A percentile compares a stretch with the other conserved stretches of the same genome.
These are phyloP conservation scores for Paracoccidioides brasiliensis DNA, from an alignment of 2,329 filamentous ascomycete species.

Conservation along the genomic window DNA sequence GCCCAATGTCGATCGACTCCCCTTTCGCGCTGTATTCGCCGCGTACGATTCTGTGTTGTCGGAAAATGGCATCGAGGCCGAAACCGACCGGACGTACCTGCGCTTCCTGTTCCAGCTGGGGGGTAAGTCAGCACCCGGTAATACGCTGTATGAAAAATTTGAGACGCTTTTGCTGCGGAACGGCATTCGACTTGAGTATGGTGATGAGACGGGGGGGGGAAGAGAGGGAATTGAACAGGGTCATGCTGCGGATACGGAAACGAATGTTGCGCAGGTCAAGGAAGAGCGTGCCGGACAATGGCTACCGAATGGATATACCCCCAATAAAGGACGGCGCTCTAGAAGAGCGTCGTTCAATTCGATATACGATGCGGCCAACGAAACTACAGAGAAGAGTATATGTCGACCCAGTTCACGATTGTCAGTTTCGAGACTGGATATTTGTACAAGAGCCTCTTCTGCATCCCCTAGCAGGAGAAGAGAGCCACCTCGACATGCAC, in stretches of 20 bases:
- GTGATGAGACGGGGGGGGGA: slow-evolving; percentile 19
- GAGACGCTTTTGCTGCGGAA: slow-evolving; percentile 52
- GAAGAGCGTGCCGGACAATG: slow-evolving; percentile 6
- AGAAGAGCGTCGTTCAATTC: slow-evolving; percentile 44
- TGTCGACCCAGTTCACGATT: slow-evolving; percentile 31
- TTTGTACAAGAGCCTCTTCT: slow-evolving; percentile 11
- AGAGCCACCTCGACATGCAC: slow-evolving; percentile 17
- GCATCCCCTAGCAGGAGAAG: background rate
- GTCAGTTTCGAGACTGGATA: slow-evolving; percentile 30
- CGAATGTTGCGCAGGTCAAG: slow-evolving; percentile 9
- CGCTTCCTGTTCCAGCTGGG: slow-evolving; percentile 70
- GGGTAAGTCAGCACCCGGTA: slow-evolving; percentile 41
- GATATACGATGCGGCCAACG: slow-evolving; percentile 38
- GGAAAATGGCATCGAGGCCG: slow-evolving; percentile 54
- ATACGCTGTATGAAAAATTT: slow-evolving; percentile 56
- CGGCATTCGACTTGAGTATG: slow-evolving; percentile 58
- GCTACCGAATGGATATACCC: slow-evolving; percentile 17
- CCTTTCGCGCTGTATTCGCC: slow-evolving; percentile 65
- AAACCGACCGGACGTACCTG: slow-evolving; percentile 62
- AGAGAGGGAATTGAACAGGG: background rate
- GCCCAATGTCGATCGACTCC: slow-evolving; percentile 49
- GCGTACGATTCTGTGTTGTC: slow-evolving; percentile 69
- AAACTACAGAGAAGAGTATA: slow-evolving; percentile 35
- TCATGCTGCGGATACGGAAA: slow-evolving; percentile 2
- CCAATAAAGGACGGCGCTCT: slow-evolving; percentile 18